Evolutionary conservation across 2,329 filamentous ascomycete genomes (phyloP), one percentile per base, ranked within the genome.

Genomic region (Fusarium pininemorale): DNA sequence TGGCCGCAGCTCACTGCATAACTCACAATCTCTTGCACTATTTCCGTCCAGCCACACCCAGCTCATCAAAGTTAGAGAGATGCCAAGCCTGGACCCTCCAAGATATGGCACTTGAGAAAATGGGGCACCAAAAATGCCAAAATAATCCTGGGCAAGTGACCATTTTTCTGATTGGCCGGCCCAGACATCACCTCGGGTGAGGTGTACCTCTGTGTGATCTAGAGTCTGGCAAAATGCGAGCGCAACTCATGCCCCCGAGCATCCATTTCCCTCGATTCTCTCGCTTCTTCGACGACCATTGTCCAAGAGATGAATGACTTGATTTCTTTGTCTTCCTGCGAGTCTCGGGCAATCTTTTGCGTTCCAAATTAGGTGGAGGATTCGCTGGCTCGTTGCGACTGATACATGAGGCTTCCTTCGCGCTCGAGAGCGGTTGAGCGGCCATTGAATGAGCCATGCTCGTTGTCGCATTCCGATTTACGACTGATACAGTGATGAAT

Each of bases 141-240:
- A 82, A 81, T 78, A 80, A 81, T 80, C 77, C 75, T 75, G 79
- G 75, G 74, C 70, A 69, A 75, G 77, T 77, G 80, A 78, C 77
- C 80, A 80, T 82, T 83, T 76, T 83, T 83, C 77, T 83, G 81
- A 83, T 83, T 83, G 82, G 82, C 74, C 78, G 58, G 75, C 64
- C 39, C 73, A 78, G 75, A 79, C 80, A 77, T 80, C 80, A 80
- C 78, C 77, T 81, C 73, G 75, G 75, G 73, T 76, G 79, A 81
- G 75, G 76, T 78, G 79, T 80, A 80, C 78, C 76, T 78, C 73
- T 77, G 74, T 80, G 77, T 81, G 80, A 82, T 82, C 80, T 78
- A 76, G 72, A 74, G 72, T 71, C 73, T 70, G 70, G 70, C 75
- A 77, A 74, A 78, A 79, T 76, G 67, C 37, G 76, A 74, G 77